Conservation (phyloP, 2,329 filamentous ascomycete genomes). For the Colletotrichum abscissum region DNA sequence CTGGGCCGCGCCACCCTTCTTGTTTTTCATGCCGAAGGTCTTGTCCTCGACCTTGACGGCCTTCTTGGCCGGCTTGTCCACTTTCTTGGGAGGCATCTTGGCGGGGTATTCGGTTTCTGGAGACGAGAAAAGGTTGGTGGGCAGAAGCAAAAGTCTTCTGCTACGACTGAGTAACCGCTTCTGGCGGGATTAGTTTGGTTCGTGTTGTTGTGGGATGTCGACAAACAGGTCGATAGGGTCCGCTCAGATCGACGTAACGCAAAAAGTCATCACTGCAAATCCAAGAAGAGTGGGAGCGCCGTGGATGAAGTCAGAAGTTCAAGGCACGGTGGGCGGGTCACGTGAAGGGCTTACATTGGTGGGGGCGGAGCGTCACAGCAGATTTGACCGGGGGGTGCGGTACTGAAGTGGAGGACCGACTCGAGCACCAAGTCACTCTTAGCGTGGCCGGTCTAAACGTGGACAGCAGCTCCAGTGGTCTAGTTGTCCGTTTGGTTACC, state of each 20-base stretch:
- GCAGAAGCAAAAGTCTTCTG: constrained; percentile 6
- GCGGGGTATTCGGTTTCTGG: constrained; percentile 41
- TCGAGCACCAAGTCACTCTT: constrained; percentile 14
- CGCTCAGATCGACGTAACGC: constrained; percentile 28
- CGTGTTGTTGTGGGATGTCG: constrained; percentile 12
- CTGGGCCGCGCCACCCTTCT: constrained; percentile 92
- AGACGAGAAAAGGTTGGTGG: constrained; percentile 11
- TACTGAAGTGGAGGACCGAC: constrained; percentile 17
- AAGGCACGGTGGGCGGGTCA: constrained; percentile 31
- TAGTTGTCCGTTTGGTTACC: constrained; percentile 30
- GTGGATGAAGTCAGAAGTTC: constrained; percentile 36
- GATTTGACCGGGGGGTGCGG: constrained; percentile 9
- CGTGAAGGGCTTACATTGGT: constrained; percentile 35
- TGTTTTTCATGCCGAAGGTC: constrained; percentile 99
- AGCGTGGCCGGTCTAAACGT: constrained; percentile 24
- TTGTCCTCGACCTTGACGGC: constrained; percentile 84
- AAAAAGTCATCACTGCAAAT: constrained; percentile 27
- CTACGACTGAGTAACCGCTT: constrained; percentile 1
- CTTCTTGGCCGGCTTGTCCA: constrained; percentile 65
- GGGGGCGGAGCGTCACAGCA: constrained; percentile 32
- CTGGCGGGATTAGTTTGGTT: neutral
- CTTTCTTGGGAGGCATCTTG: constrained; percentile 80
- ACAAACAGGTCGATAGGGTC: neutral
- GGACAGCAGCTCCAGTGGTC: constrained; percentile 32
- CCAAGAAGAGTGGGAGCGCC: constrained; percentile 22